Conservation (phyloP, 768 basidiomycete species). For the Tulasnella sp. region DNA sequence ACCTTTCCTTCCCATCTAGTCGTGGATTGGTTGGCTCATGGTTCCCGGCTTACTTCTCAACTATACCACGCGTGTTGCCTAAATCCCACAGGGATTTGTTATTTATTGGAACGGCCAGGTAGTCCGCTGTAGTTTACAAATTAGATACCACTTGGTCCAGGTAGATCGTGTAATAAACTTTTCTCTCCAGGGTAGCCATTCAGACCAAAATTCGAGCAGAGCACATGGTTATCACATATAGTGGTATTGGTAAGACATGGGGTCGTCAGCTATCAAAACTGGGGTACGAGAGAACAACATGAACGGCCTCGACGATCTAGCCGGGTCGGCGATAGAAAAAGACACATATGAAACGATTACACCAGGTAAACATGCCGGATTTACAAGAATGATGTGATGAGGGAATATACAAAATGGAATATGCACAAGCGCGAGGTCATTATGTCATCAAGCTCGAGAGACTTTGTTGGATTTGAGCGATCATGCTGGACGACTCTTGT, state of each 20-base stretch:
- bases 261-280: not conserved
- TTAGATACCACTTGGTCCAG: not conserved
- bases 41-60: constrained; percentile 2
- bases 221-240: not conserved
- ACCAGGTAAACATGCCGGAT: not conserved
- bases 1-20: not conserved
- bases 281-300: not conserved
- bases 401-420: not conserved
- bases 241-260: not conserved
- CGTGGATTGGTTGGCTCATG: constrained; percentile 7
- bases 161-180: not conserved
- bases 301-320: not conserved
- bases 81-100: not conserved
- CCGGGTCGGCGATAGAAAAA: not conserved
- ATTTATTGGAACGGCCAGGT: not conserved
- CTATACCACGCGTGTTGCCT: not conserved
- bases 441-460: constrained; percentile 25
- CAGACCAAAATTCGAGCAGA: not conserved
- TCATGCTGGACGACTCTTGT: constrained; percentile 54
- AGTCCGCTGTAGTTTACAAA: not conserved
- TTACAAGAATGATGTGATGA: not conserved
- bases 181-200: not conserved
- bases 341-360: not conserved
- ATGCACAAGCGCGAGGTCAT: not conserved
- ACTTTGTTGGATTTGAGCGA: constrained; percentile 65